Base-by-base conservation (phyloP, 768 basidiomycete genomes). In the Termitomyces titanicus region DNA sequence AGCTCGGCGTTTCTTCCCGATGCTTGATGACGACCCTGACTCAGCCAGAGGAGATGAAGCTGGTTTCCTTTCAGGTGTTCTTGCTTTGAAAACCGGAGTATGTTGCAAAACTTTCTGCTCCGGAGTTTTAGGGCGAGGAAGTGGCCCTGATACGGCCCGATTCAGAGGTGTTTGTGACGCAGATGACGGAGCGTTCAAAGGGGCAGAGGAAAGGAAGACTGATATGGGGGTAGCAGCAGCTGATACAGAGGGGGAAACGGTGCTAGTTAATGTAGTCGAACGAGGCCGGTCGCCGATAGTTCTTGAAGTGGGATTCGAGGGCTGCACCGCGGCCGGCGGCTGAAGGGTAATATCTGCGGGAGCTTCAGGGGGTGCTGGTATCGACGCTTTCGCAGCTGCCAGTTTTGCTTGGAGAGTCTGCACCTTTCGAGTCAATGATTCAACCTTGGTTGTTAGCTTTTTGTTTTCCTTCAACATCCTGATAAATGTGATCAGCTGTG, bases 401-500 rank as follows among this genome's bases (percentile, higher is more conserved):
- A 91, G 68, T 65, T 88, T 92, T 15, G 78, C 73, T 66, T 92
- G 88, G 57, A 91, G 68, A 50, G 77, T 82, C 59, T 88, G 85
- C 39, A 87, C 80, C 66, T 91, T 92, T 48, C 88, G 81, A 51
- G 79, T 84, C 27, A 92, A 73, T 10, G 79, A 74, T 53, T 92
- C 90, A 37, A 89, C 82, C 68, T 86, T 91, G 54, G 71, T 73
- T 3, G 73, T 73, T 24, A 92, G 74, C 61, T 87, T 90, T 74
- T 90, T 92, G 72, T 89, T 91, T 59, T 86, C 84, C 68, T 90
- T 92, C 58, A 89, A 66, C 67, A 89, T 81, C 61, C 90, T 92
- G 61, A 20, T 20, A 31, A 33, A n/a, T 15, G 34, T 27, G 33
- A 33, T 60, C 17, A 59, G 15, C 12, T 17, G 17, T 54, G 58